Percentiles rank a stretch among this genome's conserved stretches.
Evolutionary conservation across 805 yeast species (phyloP).

Genomic region (Saccharomycopsis lassenensis): DNA sequence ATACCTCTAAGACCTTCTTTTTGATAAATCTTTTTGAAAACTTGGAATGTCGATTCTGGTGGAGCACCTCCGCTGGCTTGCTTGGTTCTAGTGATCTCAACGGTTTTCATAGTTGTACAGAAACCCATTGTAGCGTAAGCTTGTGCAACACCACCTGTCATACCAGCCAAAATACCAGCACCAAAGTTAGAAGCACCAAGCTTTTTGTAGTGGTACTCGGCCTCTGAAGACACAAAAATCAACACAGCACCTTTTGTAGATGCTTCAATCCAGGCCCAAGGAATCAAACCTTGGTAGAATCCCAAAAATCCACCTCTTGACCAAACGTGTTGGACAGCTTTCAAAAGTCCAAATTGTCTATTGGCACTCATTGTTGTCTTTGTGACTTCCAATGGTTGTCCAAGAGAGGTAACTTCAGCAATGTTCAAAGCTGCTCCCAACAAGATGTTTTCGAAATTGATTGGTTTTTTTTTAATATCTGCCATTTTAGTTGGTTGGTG

Average conservation of each 20-base stretch:
- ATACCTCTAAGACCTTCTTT: conserved; percentile 91
- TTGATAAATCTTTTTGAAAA: conserved; percentile 71
- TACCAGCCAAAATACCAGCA: conserved; percentile 93
- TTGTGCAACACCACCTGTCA: conserved; percentile 92
- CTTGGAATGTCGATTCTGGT: conserved; percentile 70
- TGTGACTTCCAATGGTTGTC: conserved; percentile 92
- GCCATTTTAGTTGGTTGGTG: no score
- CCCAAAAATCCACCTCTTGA: conserved; percentile 88
- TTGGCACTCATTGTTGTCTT: conserved; percentile 99
- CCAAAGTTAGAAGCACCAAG: conserved; percentile 62
- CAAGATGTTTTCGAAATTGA: conserved; percentile 79
- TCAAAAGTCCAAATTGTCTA: conserved; percentile 54
- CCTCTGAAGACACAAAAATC: conserved; percentile 84
- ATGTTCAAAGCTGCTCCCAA: conserved; percentile 89
- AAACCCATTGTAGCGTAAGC: conserved; percentile 96
- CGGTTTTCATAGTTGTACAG: conserved; percentile 98
- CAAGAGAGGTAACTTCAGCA: conserved; percentile 88
- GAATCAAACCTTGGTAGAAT: conserved; percentile 94
- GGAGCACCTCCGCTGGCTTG: conserved; percentile 59
- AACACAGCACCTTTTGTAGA: conserved; percentile 98
- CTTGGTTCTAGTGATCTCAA: conserved; percentile 87
- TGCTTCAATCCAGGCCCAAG: conserved; percentile 99
- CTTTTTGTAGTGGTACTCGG: conserved; percentile 63
- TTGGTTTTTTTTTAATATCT: conserved; percentile 66
- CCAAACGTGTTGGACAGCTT: conserved; percentile 72